Conservation (phyloP, 768 basidiomycete species). For the Pulveroboletus sp. region DNA sequence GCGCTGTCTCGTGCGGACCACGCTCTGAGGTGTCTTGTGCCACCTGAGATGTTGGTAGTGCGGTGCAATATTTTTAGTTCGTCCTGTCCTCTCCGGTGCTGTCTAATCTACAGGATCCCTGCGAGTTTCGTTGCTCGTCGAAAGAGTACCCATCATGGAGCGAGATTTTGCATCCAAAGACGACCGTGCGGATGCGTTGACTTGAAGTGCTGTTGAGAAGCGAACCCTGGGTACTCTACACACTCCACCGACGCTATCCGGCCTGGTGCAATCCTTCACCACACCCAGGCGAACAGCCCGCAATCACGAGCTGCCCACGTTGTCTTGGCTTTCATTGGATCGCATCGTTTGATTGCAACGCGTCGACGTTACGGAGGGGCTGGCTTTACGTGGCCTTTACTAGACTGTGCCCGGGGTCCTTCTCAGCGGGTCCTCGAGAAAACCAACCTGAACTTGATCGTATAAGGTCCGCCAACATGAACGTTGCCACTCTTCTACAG, state of each 20-base stretch:
- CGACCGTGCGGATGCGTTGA: constrained; percentile 22
- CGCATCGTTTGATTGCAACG: constrained; percentile 1
- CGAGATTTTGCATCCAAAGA: background rate
- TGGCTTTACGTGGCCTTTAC: constrained; percentile 16
- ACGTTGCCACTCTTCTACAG: constrained; percentile 40
- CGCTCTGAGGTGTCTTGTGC: constrained; percentile 5
- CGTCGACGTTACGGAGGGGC: background rate
- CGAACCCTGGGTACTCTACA: constrained; percentile 18
- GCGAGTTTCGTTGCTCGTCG: background rate
- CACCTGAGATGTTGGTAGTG: constrained; percentile 9
- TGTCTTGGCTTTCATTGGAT: constrained; percentile 1
- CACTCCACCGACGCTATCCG: background rate
- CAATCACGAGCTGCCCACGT: constrained; percentile 6
- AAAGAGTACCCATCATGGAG: background rate
- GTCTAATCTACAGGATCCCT: no score
- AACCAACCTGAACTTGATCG: constrained; percentile 30
- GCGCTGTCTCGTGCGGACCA: constrained; percentile 4
- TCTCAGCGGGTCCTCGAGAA: constrained; percentile 17
- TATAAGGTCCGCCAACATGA: constrained; percentile 60
- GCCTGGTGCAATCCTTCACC: background rate
- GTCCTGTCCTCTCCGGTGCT: constrained; percentile 5
- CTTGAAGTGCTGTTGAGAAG: constrained; percentile 33
- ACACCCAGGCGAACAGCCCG: constrained; percentile 2
- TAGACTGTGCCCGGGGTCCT: constrained; percentile 30
- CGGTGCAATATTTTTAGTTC: constrained; percentile 14